Percentiles rank a stretch among this genome's conserved stretches.
These are phyloP conservation scores for Nemophila menziesii DNA, from an alignment of 257 asterid species.

Conservation along the genomic window DNA sequence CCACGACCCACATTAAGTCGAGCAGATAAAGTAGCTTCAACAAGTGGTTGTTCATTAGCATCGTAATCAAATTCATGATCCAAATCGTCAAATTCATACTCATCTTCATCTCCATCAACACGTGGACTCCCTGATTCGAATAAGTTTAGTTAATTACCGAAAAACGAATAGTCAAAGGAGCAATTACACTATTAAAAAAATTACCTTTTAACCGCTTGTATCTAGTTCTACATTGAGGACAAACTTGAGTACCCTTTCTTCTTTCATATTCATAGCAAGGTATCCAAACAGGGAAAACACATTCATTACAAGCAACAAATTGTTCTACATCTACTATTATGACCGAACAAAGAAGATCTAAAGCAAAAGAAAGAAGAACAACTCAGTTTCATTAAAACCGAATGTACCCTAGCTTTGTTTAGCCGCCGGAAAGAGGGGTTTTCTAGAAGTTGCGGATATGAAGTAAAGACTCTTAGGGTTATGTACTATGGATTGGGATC, in stretches of 20 bases:
- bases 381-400: too few species aligned
- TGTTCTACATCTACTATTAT: constrained; percentile 45
- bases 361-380: too few species aligned
- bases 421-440: too few species aligned
- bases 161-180: not conserved
- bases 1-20: constrained; percentile 19
- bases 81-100: constrained; percentile 88
- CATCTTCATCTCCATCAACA: constrained; percentile 97
- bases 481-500: too few species aligned
- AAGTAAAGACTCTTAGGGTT: too few species aligned
- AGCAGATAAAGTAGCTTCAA: constrained; percentile 35
- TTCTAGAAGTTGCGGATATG: too few species aligned
- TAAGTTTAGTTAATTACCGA: not conserved
- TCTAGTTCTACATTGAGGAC: constrained; percentile 98
- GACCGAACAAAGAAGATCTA: too few species aligned
- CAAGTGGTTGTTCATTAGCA: constrained; percentile 28
- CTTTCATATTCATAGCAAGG: constrained; percentile 86
- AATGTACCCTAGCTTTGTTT: too few species aligned
- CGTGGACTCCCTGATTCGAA: constrained; percentile 61
- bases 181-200: not conserved
- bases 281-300: constrained; percentile 75
- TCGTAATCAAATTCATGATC: constrained; percentile 72
- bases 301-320: constrained; percentile 69
- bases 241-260: constrained; percentile 89
- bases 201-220: constrained; percentile 87